These are phyloP conservation scores for Talaromyces amestolkiae DNA, from an alignment of 2,329 filamentous ascomycete genomes.

Conservation along the genomic window DNA sequence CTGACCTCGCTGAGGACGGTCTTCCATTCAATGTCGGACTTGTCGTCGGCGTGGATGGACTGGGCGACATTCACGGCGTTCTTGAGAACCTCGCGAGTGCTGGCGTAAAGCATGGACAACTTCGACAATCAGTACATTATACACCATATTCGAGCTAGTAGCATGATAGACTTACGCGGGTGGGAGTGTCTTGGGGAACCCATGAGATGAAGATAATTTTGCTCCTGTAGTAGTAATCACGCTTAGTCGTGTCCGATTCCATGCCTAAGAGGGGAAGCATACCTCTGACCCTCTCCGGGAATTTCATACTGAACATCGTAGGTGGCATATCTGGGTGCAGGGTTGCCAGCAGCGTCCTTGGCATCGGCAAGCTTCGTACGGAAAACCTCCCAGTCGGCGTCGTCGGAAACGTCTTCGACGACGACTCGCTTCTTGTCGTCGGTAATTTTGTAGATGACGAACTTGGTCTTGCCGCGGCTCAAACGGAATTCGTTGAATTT, in stretches of 20 bases:
- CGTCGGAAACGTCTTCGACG: slow-evolving; percentile 45
- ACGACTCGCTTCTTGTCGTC: slow-evolving; percentile 52
- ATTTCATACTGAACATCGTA: slow-evolving; percentile 53
- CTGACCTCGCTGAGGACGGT: slow-evolving; percentile 39
- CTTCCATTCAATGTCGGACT: slow-evolving; percentile 44
- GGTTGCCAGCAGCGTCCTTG: slow-evolving; percentile 43
- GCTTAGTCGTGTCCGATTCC: not conserved
- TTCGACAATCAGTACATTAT: slow-evolving; percentile 20
- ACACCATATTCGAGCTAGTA: not conserved
- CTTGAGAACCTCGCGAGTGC: slow-evolving; percentile 49
- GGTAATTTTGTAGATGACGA: slow-evolving; percentile 53
- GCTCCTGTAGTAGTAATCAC: slow-evolving; percentile 35
- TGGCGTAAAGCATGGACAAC: slow-evolving; percentile 53
- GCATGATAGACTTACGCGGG: slow-evolving; percentile 35
- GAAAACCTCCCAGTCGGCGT: slow-evolving; percentile 50
- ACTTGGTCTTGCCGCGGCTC: slow-evolving; percentile 50
- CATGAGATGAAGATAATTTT: slow-evolving; percentile 54
- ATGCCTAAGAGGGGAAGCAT: slow-evolving; percentile 21
- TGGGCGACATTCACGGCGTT: slow-evolving; percentile 52
- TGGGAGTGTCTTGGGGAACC: slow-evolving; percentile 42
- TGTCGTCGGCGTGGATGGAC: slow-evolving; percentile 45
- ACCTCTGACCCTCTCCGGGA: slow-evolving; percentile 50
- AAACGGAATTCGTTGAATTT: slow-evolving; percentile 41
- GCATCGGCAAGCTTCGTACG: slow-evolving; percentile 45
- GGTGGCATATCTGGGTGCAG: slow-evolving; percentile 49